These are phyloP conservation scores for Cupressus sempervirens DNA, from an alignment of 75 land plant genomes.

Conservation along the genomic window DNA sequence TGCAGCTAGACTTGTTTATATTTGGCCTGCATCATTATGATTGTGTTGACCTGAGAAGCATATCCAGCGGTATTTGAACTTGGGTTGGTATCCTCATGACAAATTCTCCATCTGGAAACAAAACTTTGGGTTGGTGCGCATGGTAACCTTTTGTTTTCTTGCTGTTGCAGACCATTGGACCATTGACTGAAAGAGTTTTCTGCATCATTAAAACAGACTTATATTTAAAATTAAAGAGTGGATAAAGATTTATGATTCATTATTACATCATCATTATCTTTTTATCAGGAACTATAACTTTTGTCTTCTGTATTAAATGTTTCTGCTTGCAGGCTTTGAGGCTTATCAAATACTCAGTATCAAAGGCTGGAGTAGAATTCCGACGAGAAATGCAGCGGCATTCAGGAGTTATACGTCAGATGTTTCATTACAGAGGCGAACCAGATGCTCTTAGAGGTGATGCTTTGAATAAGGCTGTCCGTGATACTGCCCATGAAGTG, in stretches of 20 bases:
- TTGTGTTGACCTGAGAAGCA: neutral
- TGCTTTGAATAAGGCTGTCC: conserved; percentile 91
- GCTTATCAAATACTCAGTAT: conserved; percentile 83
- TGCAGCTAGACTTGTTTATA: neutral
- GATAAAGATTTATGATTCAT: neutral
- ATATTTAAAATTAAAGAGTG: neutral
- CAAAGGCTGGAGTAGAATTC: conserved; percentile 86
- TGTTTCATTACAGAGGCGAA: conserved; percentile 86
- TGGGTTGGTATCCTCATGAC: neutral
- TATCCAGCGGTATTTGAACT: neutral
- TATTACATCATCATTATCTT: neutral
- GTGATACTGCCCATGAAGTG: conserved; percentile 93
- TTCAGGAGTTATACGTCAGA: conserved; percentile 73
- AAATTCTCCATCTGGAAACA: neutral
- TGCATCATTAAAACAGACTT: neutral
- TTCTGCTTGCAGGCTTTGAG: conserved; percentile 66
- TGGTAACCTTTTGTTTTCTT: neutral
- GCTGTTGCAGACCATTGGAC: neutral
- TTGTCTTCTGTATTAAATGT: neutral
- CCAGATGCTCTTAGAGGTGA: conserved; percentile 87
- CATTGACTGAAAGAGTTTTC: neutral
- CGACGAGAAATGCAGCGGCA: conserved; percentile 93
- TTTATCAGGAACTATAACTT: neutral
- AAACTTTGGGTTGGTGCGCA: neutral
- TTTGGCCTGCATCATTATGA: neutral